These are phyloP conservation scores for Penicillium paneum DNA, from an alignment of 2,329 filamentous ascomycete genomes.

Conservation along the genomic window DNA sequence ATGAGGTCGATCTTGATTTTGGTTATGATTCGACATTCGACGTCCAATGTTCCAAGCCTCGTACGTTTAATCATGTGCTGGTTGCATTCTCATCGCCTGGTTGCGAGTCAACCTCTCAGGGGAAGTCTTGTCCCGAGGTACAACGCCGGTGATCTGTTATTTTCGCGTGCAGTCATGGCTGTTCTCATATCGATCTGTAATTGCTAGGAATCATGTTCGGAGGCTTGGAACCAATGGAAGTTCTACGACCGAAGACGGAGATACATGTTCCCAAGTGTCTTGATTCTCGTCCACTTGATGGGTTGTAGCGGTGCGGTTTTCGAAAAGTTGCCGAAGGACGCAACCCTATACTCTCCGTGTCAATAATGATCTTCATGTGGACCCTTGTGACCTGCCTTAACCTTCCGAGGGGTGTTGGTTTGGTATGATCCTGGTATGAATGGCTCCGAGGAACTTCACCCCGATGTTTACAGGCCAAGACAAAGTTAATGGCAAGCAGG, in stretches of 20 bases:
- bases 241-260: background rate
- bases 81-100: background rate
- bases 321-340: slow-evolving; percentile 1
- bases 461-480: background rate
- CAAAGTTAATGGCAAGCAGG: background rate
- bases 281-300: background rate
- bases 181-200: background rate
- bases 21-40: background rate
- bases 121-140: background rate
- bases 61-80: background rate
- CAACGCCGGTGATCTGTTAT: background rate
- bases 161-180: background rate
- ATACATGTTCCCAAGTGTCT: background rate
- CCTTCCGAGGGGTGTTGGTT: background rate
- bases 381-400: background rate
- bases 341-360: slow-evolving; percentile 1
- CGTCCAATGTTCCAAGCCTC: background rate
- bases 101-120: background rate
- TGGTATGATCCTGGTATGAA: background rate
- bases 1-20: background rate
- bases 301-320: background rate
- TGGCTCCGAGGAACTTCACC: background rate
- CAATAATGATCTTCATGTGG: background rate
- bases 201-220: background rate
- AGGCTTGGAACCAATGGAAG: background rate